Evolutionary conservation across 768 basidiomycete genomes (phyloP).

Genomic region (Krasilnikovozyma curviuscula): DNA sequence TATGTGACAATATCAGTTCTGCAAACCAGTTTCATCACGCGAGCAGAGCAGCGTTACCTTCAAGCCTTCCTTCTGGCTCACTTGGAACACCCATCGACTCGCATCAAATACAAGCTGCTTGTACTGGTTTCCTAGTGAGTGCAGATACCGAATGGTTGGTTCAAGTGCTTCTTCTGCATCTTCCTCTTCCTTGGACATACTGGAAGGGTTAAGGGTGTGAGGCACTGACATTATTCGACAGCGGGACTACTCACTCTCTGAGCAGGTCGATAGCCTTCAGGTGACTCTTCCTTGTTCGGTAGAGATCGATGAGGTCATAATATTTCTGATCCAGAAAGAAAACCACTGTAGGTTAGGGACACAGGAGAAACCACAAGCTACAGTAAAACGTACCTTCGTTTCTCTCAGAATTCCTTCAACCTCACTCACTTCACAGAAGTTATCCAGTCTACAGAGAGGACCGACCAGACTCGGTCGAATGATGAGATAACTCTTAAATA

Average conservation of each 20-base stretch:
- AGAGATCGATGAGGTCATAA: conserved; percentile 71
- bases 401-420: conserved; percentile 70
- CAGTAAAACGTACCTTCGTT: conserved; percentile 40
- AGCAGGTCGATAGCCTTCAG: conserved; percentile 63
- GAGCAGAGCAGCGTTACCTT: conserved; percentile 34
- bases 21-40: no score
- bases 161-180: conserved; percentile 58
- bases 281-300: conserved; percentile 92
- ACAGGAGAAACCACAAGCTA: background rate
- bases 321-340: conserved; percentile 45
- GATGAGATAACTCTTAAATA: conserved; percentile 80
- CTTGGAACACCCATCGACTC: conserved; percentile 67
- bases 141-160: conserved; percentile 74
- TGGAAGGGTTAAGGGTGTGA: conserved; percentile 25
- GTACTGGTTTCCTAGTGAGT: conserved; percentile 69
- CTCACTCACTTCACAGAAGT: conserved; percentile 93
- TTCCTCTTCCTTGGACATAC: conserved; percentile 56
- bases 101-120: conserved; percentile 61
- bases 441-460: conserved; percentile 68
- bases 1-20: background rate
- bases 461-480: conserved; percentile 61
- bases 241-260: conserved; percentile 42
- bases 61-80: conserved; percentile 52
- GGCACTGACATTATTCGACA: background rate
- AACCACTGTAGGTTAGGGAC: background rate